Percentiles rank a stretch among this genome's conserved stretches.
phyloP scores from a whole-genome alignment of 2,329 filamentous ascomycete species.

The Ascochyta rabiei region DNA sequence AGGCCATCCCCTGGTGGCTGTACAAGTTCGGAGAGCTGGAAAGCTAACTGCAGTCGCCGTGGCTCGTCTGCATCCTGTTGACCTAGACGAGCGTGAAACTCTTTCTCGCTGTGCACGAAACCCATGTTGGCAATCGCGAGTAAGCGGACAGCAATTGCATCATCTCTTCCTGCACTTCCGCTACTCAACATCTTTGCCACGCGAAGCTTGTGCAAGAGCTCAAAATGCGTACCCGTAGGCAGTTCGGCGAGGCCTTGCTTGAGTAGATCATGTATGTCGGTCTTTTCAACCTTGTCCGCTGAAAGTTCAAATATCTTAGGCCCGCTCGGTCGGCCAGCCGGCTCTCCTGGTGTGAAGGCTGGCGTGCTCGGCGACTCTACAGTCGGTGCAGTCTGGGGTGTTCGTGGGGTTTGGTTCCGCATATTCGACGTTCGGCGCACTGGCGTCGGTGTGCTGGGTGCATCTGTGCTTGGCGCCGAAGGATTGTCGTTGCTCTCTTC shows the following conservation, averaged over 20 bases:
- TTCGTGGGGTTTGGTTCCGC: slow-evolving; percentile 59
- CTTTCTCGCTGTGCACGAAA: slow-evolving; percentile 81
- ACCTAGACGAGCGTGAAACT: slow-evolving; percentile 85
- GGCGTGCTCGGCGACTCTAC: slow-evolving; percentile 59
- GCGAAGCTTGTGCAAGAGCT: slow-evolving; percentile 81
- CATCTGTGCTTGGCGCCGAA: slow-evolving; percentile 34
- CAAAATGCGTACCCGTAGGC: slow-evolving; percentile 76
- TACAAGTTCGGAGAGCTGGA: slow-evolving; percentile 90
- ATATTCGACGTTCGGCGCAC: slow-evolving; percentile 67
- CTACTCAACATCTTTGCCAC: slow-evolving; percentile 79
- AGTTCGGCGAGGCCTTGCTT: slow-evolving; percentile 61
- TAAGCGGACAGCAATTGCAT: slow-evolving; percentile 79
- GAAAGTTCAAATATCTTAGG: slow-evolving; percentile 66
- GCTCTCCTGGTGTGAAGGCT: slow-evolving; percentile 45
- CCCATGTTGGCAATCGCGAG: slow-evolving; percentile 89
- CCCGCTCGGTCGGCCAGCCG: slow-evolving; percentile 33
- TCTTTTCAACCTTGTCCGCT: slow-evolving; percentile 51
- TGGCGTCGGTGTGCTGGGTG: slow-evolving; percentile 76
- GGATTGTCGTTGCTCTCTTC: slow-evolving; percentile 31
- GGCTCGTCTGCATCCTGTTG: slow-evolving; percentile 90
- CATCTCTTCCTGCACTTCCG: slow-evolving; percentile 70
- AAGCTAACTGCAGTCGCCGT: slow-evolving; percentile 83
- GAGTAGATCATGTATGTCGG: slow-evolving; percentile 52
- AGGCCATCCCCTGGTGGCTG: slow-evolving; percentile 78
- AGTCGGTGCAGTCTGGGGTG: slow-evolving; percentile 49